phyloP scores from a whole-genome alignment of 371 early-diverging fungal genomes.

The Batkoa obscura region DNA sequence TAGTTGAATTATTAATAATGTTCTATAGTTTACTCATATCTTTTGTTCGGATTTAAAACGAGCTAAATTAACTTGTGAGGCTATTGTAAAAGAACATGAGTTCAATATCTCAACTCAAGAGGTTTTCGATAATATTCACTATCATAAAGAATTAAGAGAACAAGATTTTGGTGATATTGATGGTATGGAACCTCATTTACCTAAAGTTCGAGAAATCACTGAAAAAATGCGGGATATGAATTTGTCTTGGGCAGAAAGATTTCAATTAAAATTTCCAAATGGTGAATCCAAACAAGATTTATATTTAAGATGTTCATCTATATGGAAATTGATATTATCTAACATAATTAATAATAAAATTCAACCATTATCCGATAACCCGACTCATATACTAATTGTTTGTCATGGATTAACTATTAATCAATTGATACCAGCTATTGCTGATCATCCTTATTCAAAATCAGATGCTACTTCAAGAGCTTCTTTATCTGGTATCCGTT shows the following conservation, averaged over 20 bases:
- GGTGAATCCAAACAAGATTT: background rate
- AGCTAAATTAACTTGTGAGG: background rate
- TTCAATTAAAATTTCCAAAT: background rate
- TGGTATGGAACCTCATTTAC: background rate
- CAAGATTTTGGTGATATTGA: constrained; percentile 1
- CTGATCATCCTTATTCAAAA: background rate
- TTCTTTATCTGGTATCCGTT: background rate
- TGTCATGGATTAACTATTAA: background rate
- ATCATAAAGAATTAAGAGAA: background rate
- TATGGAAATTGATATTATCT: background rate
- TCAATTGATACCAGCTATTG: background rate
- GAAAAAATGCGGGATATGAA: background rate
- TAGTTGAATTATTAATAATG: too few species aligned
- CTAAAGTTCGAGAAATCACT: background rate
- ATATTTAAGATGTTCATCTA: background rate
- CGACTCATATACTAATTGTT: background rate
- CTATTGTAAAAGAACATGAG: background rate
- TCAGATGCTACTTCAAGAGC: background rate
- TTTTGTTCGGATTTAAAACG: background rate
- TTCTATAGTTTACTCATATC: background rate
- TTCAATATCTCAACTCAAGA: too few species aligned
- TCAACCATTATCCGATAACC: too few species aligned
- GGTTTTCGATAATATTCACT: background rate
- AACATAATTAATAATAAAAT: background rate
- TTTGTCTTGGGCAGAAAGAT: background rate